Evolutionary conservation across 208 protist species (phyloP), one percentile per base, ranked within the genome.

Genomic region (Crithidia bombi): DNA sequence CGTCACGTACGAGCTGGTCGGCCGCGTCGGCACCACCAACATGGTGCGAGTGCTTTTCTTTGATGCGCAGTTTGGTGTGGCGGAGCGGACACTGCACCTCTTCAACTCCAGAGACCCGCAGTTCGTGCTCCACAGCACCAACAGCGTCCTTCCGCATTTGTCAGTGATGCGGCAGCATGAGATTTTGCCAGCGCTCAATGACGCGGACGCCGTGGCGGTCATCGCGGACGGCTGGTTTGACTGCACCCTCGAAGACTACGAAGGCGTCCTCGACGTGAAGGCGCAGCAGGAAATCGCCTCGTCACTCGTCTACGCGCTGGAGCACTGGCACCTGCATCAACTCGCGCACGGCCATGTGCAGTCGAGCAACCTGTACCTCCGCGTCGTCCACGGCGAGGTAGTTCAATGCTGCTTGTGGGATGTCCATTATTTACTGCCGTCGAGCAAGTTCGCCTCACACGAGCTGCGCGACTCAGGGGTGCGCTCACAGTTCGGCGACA

Each of bases 281-380:
- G 49, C 39, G 38, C 35, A 65, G 38, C 62, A 71, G 64, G 66
- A 73, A 56, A 83, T 97, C 43, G 83, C 83, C 11, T 83, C 68
- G 25, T 83, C 90, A 25, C 50, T 95, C 17, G 30, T 92, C 41
- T 87, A 79, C 68, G 90, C 84, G 11, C 30, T 97, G 38, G 90
- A 97, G 70, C 90, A 97, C 63, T 95, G 83, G 85, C 92, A 97
- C 58, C 78, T 95, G 46, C 90, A 93, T 69, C 72, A 81, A 33
- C 49, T 85, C 14, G 46, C 75, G 19, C 92, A 97, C 63, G 87
- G 90, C 12, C 81, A 93, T 56, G 62, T 97, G 9, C 56, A 69
- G 32, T 79, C 87, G 10, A 63, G 73, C 56, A 97, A 97, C 71
- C 50, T 97, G 6, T 90, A 91, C 63, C 32, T 97, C 32, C 67